These are phyloP conservation scores for Cercospora sp. DNA, from an alignment of 2,329 filamentous ascomycete species.

Conservation along the genomic window DNA sequence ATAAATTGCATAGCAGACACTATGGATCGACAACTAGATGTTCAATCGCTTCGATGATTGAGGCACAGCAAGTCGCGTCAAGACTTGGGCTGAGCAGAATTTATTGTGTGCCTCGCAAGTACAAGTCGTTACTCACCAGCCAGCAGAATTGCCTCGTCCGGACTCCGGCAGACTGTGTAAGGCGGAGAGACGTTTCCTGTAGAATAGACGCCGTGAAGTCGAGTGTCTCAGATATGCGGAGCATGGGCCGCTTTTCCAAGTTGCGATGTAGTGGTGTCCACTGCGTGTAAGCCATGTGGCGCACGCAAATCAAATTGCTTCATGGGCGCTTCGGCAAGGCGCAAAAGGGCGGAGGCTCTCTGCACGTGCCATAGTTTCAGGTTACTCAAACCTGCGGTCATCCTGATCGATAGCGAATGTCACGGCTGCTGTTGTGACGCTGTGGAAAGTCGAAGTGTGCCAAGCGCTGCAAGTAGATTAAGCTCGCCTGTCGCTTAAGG, in stretches of 20 bases:
- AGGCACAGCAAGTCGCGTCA: background rate
- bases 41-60: background rate
- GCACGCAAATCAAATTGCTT: conserved; percentile 8
- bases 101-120: background rate
- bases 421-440: conserved; percentile 4
- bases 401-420: conserved; percentile 8
- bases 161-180: background rate
- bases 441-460: conserved; percentile 8
- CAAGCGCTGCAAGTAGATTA: conserved; percentile 26
- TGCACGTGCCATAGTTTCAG: conserved; percentile 11
- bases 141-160: background rate
- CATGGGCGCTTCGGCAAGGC: conserved; percentile 15
- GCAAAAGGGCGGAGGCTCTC: background rate
- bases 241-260: conserved; percentile 3
- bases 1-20: background rate
- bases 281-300: conserved; percentile 24
- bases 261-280: background rate
- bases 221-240: background rate
- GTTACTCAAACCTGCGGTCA: conserved; percentile 1
- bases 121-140: background rate
- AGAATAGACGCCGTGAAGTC: background rate
- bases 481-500: conserved; percentile 20
- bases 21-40: background rate
- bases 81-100: background rate
- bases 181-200: background rate